Conservation (phyloP, 2,329 filamentous ascomycete genomes). For the Emmonsiellopsis sp. region DNA sequence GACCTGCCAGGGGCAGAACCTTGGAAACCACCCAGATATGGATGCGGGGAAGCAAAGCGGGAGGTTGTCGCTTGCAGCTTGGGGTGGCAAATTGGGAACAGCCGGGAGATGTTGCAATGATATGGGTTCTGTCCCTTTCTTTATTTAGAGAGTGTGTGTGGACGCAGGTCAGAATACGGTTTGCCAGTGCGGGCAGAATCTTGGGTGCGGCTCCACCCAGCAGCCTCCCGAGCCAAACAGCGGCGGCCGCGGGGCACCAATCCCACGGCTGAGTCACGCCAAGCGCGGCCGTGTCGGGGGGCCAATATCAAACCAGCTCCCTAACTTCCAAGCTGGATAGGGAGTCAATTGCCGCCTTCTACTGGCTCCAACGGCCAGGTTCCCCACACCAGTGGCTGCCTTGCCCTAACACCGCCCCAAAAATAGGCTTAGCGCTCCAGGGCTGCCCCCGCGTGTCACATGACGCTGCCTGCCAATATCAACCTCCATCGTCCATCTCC, state of each 20-base stretch:
- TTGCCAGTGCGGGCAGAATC: not conserved
- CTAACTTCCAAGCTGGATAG: too few species aligned
- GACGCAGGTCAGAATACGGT: not conserved
- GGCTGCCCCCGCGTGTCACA: constrained; percentile 16
- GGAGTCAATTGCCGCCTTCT: constrained; percentile 8
- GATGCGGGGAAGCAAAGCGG: not conserved
- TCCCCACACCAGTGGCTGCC: constrained; percentile 1
- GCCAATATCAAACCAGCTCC: not conserved
- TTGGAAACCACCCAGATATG: not conserved
- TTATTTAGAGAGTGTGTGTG: too few species aligned
- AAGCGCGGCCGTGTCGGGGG: not conserved
- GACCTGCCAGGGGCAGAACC: not conserved
- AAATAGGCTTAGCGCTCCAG: not conserved
- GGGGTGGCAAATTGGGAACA: too few species aligned
- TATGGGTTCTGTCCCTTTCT: too few species aligned
- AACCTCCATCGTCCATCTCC: constrained; percentile 30
- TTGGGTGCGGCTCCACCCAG: not conserved
- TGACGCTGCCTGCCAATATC: constrained; percentile 22
- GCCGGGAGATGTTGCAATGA: too few species aligned
- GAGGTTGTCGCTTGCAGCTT: too few species aligned
- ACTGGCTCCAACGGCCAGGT: not conserved
- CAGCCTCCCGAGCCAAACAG: not conserved
- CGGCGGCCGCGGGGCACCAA: not conserved
- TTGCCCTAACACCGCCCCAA: constrained; percentile 4
- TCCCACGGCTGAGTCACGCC: not conserved